Evolutionary conservation across 1,284 basidiomycete species (phyloP).

Genomic region (Tausonia pullulans): DNA sequence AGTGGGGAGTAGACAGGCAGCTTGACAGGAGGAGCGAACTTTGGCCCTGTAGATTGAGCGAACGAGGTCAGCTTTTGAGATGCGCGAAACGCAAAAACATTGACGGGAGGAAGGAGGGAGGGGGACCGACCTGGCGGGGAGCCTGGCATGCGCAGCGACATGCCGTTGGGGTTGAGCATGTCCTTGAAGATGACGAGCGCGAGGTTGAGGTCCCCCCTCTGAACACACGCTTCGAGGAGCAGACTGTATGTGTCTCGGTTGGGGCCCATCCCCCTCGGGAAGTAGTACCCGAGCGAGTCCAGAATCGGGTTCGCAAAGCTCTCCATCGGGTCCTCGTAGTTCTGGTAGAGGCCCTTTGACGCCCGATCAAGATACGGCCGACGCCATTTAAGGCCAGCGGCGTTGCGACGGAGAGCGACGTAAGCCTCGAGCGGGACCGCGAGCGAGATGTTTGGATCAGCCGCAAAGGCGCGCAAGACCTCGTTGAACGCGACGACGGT

Average conservation of each 20-base stretch:
- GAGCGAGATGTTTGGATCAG: constrained; percentile 8
- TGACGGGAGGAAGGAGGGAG: constrained; percentile 21
- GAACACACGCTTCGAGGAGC: constrained; percentile 56
- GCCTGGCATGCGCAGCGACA: constrained; percentile 30
- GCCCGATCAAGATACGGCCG: constrained; percentile 11
- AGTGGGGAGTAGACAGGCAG: constrained; percentile 17
- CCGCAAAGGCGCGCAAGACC: constrained; percentile 9
- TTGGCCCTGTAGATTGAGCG: constrained; percentile 11
- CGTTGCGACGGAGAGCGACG: constrained; percentile 11
- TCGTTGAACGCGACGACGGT: constrained; percentile 6
- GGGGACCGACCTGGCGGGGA: constrained; percentile 21
- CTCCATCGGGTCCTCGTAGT: constrained; percentile 11
- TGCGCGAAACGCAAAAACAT: too few relatives aligned
- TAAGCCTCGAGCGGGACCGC: constrained; percentile 14
- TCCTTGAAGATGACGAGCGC: constrained; percentile 54
- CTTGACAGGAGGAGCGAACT: not conserved
- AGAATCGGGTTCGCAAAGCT: constrained; percentile 14
- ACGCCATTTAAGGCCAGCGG: constrained; percentile 11
- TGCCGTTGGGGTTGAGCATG: constrained; percentile 44
- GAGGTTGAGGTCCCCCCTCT: constrained; percentile 52
- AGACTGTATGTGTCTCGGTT: constrained; percentile 54
- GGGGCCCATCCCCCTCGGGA: constrained; percentile 40
- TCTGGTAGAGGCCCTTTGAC: constrained; percentile 11
- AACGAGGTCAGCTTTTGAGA: too few relatives aligned
- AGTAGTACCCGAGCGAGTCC: constrained; percentile 12